These are phyloP conservation scores for Pinus taeda DNA, from an alignment of 75 land plant species.

Conservation along the genomic window DNA sequence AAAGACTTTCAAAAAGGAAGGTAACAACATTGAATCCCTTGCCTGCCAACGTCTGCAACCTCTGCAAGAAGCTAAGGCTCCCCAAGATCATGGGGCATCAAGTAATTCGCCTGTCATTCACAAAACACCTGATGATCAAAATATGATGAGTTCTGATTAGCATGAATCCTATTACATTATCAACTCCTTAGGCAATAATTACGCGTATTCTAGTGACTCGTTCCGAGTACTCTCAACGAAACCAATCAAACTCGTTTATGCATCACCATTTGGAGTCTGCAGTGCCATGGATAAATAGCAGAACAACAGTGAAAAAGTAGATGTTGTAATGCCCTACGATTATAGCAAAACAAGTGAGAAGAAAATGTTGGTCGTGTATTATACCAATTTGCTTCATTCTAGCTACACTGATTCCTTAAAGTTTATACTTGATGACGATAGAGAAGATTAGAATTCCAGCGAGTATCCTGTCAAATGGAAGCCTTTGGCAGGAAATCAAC, in stretches of 20 bases:
- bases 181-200: not conserved
- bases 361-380: not conserved
- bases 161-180: too few relatives aligned
- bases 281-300: not conserved
- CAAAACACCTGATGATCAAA: not conserved
- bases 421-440: not conserved
- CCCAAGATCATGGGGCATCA: not conserved
- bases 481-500: not conserved
- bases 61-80: not conserved
- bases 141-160: too few relatives aligned
- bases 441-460: not conserved
- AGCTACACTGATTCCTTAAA: not conserved
- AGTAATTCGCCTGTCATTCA: not conserved
- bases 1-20: not conserved
- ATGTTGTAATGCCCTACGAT: not conserved
- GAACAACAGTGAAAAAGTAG: not conserved
- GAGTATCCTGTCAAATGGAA: not conserved
- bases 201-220: constrained; percentile 2
- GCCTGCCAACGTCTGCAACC: too few relatives aligned
- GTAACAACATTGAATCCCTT: too few relatives aligned
- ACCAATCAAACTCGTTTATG: not conserved
- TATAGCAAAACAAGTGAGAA: not conserved
- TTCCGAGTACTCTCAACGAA: not conserved
- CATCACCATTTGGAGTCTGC: not conserved
- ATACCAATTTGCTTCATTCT: not conserved